Base-by-base conservation (phyloP, 768 basidiomycete species). In the Collybia nuda region DNA sequence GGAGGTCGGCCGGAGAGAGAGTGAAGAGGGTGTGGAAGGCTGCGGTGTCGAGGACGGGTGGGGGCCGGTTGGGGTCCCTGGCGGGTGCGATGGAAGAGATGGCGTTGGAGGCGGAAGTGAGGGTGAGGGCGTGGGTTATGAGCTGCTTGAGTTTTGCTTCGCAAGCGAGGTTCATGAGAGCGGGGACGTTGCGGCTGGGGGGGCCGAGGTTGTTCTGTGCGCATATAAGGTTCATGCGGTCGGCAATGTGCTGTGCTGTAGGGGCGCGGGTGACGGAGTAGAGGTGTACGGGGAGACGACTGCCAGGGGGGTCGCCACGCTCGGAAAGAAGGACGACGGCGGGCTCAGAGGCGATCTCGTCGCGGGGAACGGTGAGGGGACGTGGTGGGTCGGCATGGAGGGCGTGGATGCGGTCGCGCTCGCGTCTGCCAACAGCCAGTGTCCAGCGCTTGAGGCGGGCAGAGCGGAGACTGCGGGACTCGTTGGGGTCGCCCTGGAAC, bases 81-180 rank as follows among this genome's bases (percentile, higher is more conserved):
- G 73, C 75, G 0, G 87, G 82, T 8, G 73, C 75, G 42, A 93
- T 90, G 41, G 90, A 91, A 6, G 84, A 79, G 56, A 90, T 85
- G 23, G 87, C 82, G 56, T 86, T 81, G 5, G 90, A 91, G 6
- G 83, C 78, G 0, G 88, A 82, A 2, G 88, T 90, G 8, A 91
- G 71, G 2, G 88, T 85, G 24, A 93, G 66, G 4, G 90, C 88
- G 57, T 88, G 88, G 1, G 85, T 88, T 55, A 93, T 86, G 22
- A 92, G 79, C 51, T 91, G 87, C 61, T 93, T 93, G 3, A 93
- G 75, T 62, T 90, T 89, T 15, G 87, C 87, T 75, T 93, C 89
- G 58, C 84, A 86, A 1, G 90, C 90, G 42, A 90, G 77, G 65
- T 84, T 82, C 76, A 91, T 79, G 2, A 92, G 72, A 2, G 82